Base-by-base conservation (phyloP, 495 filamentous ascomycete genomes). In the Daldinia decipiens region DNA sequence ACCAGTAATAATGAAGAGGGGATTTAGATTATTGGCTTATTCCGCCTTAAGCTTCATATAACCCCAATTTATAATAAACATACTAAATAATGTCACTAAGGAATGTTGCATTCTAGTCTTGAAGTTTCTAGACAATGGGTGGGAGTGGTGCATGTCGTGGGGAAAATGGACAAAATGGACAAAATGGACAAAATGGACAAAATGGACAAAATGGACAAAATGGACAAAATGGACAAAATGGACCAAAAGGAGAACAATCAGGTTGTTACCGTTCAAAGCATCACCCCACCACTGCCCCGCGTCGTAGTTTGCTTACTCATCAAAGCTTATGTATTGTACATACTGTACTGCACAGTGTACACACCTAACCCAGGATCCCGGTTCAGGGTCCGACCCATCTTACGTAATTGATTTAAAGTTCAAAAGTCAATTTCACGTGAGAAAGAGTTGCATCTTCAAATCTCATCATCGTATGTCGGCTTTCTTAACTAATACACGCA, bases 231-330 rank as follows among this genome's bases (percentile, higher is more conserved):
- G 51, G 55, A 51, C 15, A 1, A 31, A 36, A n/a, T n/a, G n/a
- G n/a, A n/a, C n/a, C n/a, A n/a, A n/a, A n/a, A n/a, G n/a, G 65
- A 61, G 64, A 47, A 45, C 40, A 61, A 52, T 57, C 56, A 62
- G 51, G 62, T 62, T 66, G 52, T 34, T 15, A 65, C 66, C n/a
- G 51, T 52, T 52, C 51, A 34, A 67, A 67, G 58, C 31, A 39
- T 72, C 39, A 59, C 69, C 69, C 69, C 69, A 67, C 53, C 26
- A 56, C 47, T 70, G 64, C 69, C 69, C 69, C 69, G 64, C 69
- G 64, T 72, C 47, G 56, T 72, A 11, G 17, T 31, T 3, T 24
- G 29, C 32, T 24, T 58, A 38, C 31, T 58, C 43, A 24, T 47
- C 43, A 21, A 19, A 15, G 13, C 15, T 9, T 40, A 40, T 6